A percentile compares a stretch with the other conserved stretches of the same genome.
Conservation (phyloP, 129 eudicot species). For the Centaurea solstitialis region DNA sequence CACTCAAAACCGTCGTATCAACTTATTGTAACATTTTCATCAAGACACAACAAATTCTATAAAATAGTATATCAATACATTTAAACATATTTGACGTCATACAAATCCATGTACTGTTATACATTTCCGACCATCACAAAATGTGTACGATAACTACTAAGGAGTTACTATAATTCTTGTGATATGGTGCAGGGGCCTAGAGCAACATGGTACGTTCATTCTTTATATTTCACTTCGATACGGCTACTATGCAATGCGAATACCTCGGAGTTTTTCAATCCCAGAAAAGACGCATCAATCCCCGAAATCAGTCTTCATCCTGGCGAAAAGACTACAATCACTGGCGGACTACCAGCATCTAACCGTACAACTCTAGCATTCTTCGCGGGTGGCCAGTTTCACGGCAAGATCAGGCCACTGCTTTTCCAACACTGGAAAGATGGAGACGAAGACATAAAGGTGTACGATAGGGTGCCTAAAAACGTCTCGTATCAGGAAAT, state of each 20-base stretch:
- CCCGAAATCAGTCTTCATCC: slow-evolving; percentile 60
- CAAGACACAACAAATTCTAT: too few species aligned
- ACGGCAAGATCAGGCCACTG: slow-evolving; percentile 57
- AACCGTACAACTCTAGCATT: slow-evolving; percentile 66
- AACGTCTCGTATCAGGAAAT: slow-evolving; percentile 50
- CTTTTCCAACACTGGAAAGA: slow-evolving; percentile 71
- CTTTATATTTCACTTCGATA: slow-evolving; percentile 73
- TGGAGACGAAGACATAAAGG: slow-evolving; percentile 57
- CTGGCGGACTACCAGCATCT: slow-evolving; percentile 43
- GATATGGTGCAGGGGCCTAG: slow-evolving; percentile 63
- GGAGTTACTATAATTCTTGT: not conserved
- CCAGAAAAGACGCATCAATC: slow-evolving; percentile 76
- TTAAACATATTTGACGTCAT: too few species aligned
- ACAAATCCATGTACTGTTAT: too few species aligned
- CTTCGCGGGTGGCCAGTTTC: slow-evolving; percentile 72
- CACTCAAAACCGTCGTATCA: not conserved
- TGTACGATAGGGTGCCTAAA: slow-evolving; percentile 50
- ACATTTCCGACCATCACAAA: too few species aligned
- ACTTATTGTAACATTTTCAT: not conserved
- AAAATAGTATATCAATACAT: too few species aligned
- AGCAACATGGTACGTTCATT: slow-evolving; percentile 79
- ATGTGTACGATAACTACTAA: too few species aligned
- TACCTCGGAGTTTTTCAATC: slow-evolving; percentile 77
- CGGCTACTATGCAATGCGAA: slow-evolving; percentile 82
- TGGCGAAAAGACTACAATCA: slow-evolving; percentile 28